Percentiles rank a stretch among this genome's conserved stretches.
Conservation (phyloP, 2,329 filamentous ascomycete genomes). For the Mycosphaerella arachidis region DNA sequence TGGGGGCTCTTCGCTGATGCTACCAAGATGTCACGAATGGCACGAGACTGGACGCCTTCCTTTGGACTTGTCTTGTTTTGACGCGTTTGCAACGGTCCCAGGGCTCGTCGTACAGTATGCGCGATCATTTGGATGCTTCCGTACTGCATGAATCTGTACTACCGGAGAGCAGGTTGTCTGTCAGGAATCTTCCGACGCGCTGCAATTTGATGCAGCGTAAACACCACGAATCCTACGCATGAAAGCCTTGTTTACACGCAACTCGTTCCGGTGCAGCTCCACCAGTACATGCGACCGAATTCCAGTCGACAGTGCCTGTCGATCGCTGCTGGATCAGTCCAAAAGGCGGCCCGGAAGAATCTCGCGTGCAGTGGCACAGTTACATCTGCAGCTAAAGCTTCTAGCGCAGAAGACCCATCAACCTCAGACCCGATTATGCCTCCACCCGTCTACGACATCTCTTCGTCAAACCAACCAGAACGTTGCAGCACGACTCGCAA, state of each 20-base stretch:
- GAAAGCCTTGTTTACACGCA: background rate
- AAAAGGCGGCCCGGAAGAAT: background rate
- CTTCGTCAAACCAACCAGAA: background rate
- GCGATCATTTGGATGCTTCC: background rate
- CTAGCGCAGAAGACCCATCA: background rate
- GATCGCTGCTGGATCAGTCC: background rate
- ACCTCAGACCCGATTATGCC: background rate
- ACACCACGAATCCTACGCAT: background rate
- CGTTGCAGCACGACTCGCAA: background rate
- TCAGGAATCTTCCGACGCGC: background rate
- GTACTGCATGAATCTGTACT: background rate
- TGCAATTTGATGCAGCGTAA: background rate
- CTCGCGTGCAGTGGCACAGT: background rate
- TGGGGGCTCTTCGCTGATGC: background rate
- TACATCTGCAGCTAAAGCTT: background rate
- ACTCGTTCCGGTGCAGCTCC: background rate
- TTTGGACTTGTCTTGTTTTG: background rate
- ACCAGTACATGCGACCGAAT: background rate
- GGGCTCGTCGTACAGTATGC: background rate
- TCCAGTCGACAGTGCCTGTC: background rate
- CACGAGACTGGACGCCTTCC: background rate
- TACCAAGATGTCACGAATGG: background rate
- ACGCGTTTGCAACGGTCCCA: background rate
- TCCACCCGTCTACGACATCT: background rate
- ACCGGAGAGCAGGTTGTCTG: background rate